These are phyloP conservation scores for Hypocrella siamensis DNA, from an alignment of 2,329 filamentous ascomycete species.

Conservation along the genomic window DNA sequence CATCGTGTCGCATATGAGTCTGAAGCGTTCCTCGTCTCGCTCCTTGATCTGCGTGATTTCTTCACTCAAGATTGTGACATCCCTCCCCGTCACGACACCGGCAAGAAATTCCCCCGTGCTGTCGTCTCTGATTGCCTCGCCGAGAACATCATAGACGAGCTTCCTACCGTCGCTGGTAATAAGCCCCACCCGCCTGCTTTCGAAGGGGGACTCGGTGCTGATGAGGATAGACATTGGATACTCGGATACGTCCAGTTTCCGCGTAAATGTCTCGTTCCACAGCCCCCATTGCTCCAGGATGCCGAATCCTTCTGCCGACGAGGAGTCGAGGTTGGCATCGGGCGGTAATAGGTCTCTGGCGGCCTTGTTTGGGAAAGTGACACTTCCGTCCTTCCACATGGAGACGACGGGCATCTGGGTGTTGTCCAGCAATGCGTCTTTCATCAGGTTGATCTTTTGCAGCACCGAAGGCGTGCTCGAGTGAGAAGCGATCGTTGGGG, in stretches of 20 bases:
- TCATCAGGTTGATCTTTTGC: constrained; percentile 59
- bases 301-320: constrained; percentile 31
- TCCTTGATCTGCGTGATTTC: constrained; percentile 55
- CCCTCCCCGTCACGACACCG: constrained; percentile 54
- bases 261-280: constrained; percentile 52
- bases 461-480: constrained; percentile 47
- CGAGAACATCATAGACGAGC: constrained; percentile 47
- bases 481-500: constrained; percentile 39
- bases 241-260: constrained; percentile 38
- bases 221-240: constrained; percentile 52
- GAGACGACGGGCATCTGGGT: constrained; percentile 60
- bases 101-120: constrained; percentile 57
- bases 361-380: constrained; percentile 58
- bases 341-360: constrained; percentile 34
- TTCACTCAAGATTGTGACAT: constrained; percentile 55
- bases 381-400: constrained; percentile 68
- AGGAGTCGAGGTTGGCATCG: constrained; percentile 22
- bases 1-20: constrained; percentile 60
- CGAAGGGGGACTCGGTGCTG: constrained; percentile 43
- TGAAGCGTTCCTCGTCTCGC: constrained; percentile 58
- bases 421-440: constrained; percentile 62
- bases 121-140: constrained; percentile 52
- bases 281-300: constrained; percentile 44
- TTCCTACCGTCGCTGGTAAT: constrained; percentile 34
- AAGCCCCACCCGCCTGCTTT: constrained; percentile 46